Evolutionary conservation across 768 basidiomycete species (phyloP), one percentile per base, ranked within the genome.

Genomic region (Hortiboletus campestris): DNA sequence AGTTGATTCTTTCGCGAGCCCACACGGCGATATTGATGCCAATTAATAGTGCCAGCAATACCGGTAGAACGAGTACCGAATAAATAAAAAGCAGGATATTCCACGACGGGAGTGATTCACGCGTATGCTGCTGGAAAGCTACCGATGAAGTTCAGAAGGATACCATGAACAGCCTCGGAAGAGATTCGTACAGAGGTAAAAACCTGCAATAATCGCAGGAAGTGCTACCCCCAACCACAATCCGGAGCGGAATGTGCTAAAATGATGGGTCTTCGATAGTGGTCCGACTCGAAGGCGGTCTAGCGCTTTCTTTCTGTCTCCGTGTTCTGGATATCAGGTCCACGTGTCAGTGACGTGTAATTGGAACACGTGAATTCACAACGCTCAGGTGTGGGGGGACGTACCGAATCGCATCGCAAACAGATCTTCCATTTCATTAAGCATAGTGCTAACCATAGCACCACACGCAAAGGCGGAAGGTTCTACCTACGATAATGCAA

Each of bases 1-100:
- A 96, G 66, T 98, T 98, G 58, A 99, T 94, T 39, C 91, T 79
- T 6, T 87, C 77, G 8, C 73, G 71, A 0, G 84, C 78, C 87
- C 91, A 99, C 0, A 88, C 88, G 29, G 85, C 63, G 6, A 97
- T 60, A 67, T 99, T 96, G 22, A 90, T 53, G 25, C 91, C 90
- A 51, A 99, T 83, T 1, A 96, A 74, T 31, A 92, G 58, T 1
- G 84, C 75, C 62, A 96, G 90, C 2, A 96, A 59, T 4, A 85
- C 78, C 0, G 94, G 94, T 3, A 97, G 69, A 40, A 86, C 73
- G 34, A 96, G 71, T 2, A 86, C 77, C 1, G 81, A 85, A 66
- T 96, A 99, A 14, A 95, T 75, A 59, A 84, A 86, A 39, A 98
- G 74, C 11, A 98, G 73, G 1, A 80, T 84, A 47, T 81, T 78